These are phyloP conservation scores for Cutaneotrichosporon mucoides DNA, from an alignment of 1,284 basidiomycete species.

Conservation along the genomic window DNA sequence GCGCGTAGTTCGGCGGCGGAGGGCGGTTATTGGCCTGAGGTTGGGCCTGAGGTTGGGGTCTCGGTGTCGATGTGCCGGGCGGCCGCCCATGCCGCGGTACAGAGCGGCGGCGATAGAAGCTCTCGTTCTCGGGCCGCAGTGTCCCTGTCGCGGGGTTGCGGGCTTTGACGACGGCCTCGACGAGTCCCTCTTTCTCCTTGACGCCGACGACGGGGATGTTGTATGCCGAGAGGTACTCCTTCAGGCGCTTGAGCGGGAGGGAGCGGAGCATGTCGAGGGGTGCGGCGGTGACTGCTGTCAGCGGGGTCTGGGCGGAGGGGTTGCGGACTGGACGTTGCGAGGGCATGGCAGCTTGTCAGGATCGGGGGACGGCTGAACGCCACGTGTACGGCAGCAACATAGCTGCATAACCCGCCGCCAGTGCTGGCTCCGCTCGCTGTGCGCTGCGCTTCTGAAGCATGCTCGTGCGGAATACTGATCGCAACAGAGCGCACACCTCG, in stretches of 20 bases:
- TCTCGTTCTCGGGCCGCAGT: slow-evolving; percentile 43
- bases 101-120: slow-evolving; percentile 40
- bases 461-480: too few species aligned
- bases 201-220: slow-evolving; percentile 38
- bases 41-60: slow-evolving; percentile 8
- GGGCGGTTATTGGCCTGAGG: slow-evolving; percentile 14
- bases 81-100: slow-evolving; percentile 33
- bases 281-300: slow-evolving; percentile 39
- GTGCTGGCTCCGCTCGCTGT: too few species aligned
- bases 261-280: slow-evolving; percentile 34
- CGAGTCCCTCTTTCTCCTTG: slow-evolving; percentile 46
- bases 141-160: slow-evolving; percentile 40
- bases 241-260: slow-evolving; percentile 45
- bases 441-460: too few species aligned
- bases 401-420: too few species aligned
- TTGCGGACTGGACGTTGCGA: too few species aligned
- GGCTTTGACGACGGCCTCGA: slow-evolving; percentile 41
- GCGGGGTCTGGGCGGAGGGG: neutral
- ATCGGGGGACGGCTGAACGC: too few species aligned
- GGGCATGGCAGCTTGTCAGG: too few species aligned
- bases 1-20: neutral
- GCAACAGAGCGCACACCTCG: too few species aligned
- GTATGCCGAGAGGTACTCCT: slow-evolving; percentile 46
- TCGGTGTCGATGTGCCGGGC: slow-evolving; percentile 4
- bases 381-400: too few species aligned